These are phyloP conservation scores for Leccinum glutinopallens DNA, from an alignment of 1,284 basidiomycete species.

Conservation along the genomic window DNA sequence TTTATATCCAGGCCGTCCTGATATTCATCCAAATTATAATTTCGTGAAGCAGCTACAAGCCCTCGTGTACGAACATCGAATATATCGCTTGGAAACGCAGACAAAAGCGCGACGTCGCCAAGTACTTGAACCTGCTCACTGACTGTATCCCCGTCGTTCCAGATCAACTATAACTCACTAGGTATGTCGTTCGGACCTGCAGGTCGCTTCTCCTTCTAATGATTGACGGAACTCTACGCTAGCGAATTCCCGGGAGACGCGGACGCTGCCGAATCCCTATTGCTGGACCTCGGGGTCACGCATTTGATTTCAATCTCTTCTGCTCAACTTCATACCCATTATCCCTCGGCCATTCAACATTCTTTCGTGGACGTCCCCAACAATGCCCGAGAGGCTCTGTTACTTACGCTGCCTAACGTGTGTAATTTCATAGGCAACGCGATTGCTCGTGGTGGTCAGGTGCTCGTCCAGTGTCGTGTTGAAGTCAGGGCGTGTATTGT, in stretches of 20 bases:
- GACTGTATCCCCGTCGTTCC: slow-evolving; percentile 53
- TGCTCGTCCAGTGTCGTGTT: slow-evolving; percentile 67
- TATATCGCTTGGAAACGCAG: slow-evolving; percentile 60
- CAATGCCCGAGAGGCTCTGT: slow-evolving; percentile 39
- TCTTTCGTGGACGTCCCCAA: slow-evolving; percentile 44
- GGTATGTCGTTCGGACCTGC: slow-evolving; percentile 36
- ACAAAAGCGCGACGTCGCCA: slow-evolving; percentile 51
- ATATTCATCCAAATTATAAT: slow-evolving; percentile 63
- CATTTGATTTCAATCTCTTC: slow-evolving; percentile 57
- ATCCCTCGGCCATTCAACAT: slow-evolving; percentile 39
- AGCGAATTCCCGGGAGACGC: slow-evolving; percentile 58
- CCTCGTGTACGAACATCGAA: slow-evolving; percentile 42
- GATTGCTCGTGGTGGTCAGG: slow-evolving; percentile 41
- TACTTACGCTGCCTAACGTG: slow-evolving; percentile 46
- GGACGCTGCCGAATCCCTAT: slow-evolving; percentile 50
- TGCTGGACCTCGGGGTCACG: slow-evolving; percentile 51
- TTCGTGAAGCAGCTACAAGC: slow-evolving; percentile 61
- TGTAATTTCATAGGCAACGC: slow-evolving; percentile 48
- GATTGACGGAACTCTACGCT: slow-evolving; percentile 4
- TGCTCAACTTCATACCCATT: slow-evolving; percentile 38
- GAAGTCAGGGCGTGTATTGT: slow-evolving; percentile 58
- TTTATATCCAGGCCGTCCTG: slow-evolving; percentile 46
- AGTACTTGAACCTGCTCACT: slow-evolving; percentile 50
- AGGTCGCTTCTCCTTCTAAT: not conserved
- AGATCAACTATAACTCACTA: slow-evolving; percentile 51